These are phyloP conservation scores for Kockovaella imperatae DNA, from an alignment of 768 basidiomycete genomes.

Conservation along the genomic window DNA sequence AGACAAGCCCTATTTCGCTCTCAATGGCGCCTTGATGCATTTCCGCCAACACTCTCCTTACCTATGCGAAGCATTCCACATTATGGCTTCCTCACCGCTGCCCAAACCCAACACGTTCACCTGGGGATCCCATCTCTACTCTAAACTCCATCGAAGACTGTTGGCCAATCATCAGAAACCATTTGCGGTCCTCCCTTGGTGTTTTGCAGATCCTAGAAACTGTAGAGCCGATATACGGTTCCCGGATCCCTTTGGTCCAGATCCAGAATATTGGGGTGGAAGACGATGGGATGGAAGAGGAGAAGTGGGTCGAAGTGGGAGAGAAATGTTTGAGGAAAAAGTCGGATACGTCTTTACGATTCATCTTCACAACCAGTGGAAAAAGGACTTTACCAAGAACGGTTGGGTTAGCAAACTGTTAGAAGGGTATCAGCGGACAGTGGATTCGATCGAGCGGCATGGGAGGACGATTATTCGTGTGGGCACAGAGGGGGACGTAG, in stretches of 20 bases:
- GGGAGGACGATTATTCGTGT: not conserved
- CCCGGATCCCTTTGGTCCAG: conserved; percentile 72
- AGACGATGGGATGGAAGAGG: conserved; percentile 53
- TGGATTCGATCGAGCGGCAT: conserved; percentile 26
- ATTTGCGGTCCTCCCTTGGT: conserved; percentile 89
- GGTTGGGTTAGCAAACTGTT: conserved; percentile 86
- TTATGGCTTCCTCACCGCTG: conserved; percentile 67
- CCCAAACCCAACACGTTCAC: conserved; percentile 76
- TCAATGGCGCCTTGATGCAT: conserved; percentile 92
- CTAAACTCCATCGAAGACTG: conserved; percentile 81
- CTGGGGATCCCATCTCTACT: conserved; percentile 88
- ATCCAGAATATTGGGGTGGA: conserved; percentile 58
- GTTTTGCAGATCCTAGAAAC: conserved; percentile 83
- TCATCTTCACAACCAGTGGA: conserved; percentile 95
- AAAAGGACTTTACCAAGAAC: conserved; percentile 67
- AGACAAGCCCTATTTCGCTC: conserved; percentile 68
- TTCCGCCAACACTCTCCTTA: conserved; percentile 87
- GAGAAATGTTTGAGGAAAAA: conserved; percentile 53
- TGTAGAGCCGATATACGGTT: conserved; percentile 89
- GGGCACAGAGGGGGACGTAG: not conserved
- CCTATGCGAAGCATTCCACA: conserved; percentile 90
- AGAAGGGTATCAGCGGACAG: conserved; percentile 24
- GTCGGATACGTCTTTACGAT: conserved; percentile 63
- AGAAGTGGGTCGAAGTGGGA: conserved; percentile 19
- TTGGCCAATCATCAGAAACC: conserved; percentile 64